Conservation (phyloP, 2,329 filamentous ascomycete species). For the Ophiostoma ips region DNA sequence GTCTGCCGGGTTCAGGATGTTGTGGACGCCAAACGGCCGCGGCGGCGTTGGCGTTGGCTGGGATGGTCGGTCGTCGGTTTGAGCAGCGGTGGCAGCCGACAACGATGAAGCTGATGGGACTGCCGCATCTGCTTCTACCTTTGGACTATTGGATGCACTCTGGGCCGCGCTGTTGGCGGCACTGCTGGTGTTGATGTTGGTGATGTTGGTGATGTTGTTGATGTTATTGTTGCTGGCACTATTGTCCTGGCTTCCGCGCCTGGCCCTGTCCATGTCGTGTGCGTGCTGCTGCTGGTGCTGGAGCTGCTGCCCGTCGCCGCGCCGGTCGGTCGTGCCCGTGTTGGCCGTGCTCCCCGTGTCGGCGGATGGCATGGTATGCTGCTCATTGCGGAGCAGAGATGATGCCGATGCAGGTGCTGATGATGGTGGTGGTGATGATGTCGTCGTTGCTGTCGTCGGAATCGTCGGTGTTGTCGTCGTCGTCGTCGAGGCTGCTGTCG, state of each 20-base stretch:
- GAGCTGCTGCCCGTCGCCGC: not conserved
- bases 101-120: not conserved
- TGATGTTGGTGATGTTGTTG: not conserved
- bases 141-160: not conserved
- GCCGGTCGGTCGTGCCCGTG: not conserved
- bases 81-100: no score
- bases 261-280: not conserved
- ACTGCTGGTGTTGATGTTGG: not conserved
- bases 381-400: slow-evolving; percentile 16
- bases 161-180: slow-evolving; percentile 3
- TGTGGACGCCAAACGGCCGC: slow-evolving; percentile 27
- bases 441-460: not conserved
- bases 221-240: not conserved
- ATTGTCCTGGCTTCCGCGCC: no score
- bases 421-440: not conserved
- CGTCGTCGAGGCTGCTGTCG: slow-evolving; percentile 18
- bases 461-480: not conserved
- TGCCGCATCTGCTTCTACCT: not conserved
- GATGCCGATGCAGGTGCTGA: slow-evolving; percentile 1
- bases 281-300: not conserved
- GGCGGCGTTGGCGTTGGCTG: slow-evolving; percentile 13
- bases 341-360: slow-evolving; percentile 5
- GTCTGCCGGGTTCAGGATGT: slow-evolving; percentile 30
- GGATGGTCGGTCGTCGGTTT: no score
- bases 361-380: slow-evolving; percentile 7